Conservation (phyloP, 2,329 filamentous ascomycete genomes). For the Alternaria tenuissima region DNA sequence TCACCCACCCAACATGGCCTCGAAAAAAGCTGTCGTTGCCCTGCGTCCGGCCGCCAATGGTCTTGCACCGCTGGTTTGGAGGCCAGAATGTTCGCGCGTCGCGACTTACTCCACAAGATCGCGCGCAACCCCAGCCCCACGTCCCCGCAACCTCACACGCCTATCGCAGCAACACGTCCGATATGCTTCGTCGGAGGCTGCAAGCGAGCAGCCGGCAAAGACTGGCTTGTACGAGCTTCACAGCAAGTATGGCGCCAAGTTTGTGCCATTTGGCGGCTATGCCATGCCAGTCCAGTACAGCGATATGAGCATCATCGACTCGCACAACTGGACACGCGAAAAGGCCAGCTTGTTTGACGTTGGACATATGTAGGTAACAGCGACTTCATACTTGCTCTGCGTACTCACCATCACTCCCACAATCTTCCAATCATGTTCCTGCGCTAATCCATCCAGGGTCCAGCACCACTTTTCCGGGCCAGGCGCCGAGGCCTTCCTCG, state of each 20-base stretch:
- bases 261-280: conserved; percentile 96
- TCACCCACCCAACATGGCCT: conserved; percentile 38
- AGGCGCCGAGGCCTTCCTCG: conserved; percentile 80
- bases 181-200: conserved; percentile 40
- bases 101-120: conserved; percentile 23
- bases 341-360: conserved; percentile 95
- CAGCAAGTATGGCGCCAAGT: conserved; percentile 81
- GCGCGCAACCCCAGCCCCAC: conserved; percentile 28
- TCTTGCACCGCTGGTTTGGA: conserved; percentile 23
- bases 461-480: conserved; percentile 87
- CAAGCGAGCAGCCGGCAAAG: conserved; percentile 54
- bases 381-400: neutral
- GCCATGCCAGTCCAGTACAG: conserved; percentile 92
- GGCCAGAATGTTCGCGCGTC: conserved; percentile 21
- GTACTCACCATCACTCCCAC: neutral
- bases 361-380: conserved; percentile 79
- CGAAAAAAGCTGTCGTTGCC: conserved; percentile 34
- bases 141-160: conserved; percentile 37
- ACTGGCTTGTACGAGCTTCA: conserved; percentile 84
- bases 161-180: conserved; percentile 30
- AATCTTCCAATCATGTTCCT: neutral
- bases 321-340: conserved; percentile 87
- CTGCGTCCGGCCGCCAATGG: conserved; percentile 40
- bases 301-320: conserved; percentile 78
- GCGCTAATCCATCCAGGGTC: conserved; percentile 56